Evolutionary conservation across 352 stramenopile genomes (phyloP).

Genomic region (Phytophthora pluvialis): DNA sequence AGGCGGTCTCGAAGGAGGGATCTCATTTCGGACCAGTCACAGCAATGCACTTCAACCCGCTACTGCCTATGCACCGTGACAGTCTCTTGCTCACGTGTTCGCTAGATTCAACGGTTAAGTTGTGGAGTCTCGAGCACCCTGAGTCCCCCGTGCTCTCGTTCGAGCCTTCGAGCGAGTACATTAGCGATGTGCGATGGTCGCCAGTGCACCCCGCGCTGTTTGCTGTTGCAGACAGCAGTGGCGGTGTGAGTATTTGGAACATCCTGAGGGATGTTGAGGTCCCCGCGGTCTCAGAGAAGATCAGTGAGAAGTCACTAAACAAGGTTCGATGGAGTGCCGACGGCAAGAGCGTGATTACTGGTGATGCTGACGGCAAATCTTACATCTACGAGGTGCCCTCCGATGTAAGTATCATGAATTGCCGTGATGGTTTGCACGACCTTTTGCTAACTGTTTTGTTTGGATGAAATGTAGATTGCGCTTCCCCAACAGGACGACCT

Average conservation of each 20-base stretch:
- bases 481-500: constrained; percentile 70
- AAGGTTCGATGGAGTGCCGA: constrained; percentile 85
- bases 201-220: constrained; percentile 81
- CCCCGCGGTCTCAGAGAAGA: constrained; percentile 64
- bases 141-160: constrained; percentile 79
- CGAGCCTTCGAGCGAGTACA: constrained; percentile 88
- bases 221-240: constrained; percentile 80
- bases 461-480: constrained; percentile 53
- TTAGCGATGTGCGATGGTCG: constrained; percentile 90
- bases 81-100: constrained; percentile 83
- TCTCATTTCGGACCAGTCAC: constrained; percentile 87
- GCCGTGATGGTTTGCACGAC: constrained; percentile 12
- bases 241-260: constrained; percentile 84
- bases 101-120: constrained; percentile 87
- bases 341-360: constrained; percentile 81
- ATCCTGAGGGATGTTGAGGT: constrained; percentile 87
- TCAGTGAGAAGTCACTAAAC: constrained; percentile 80
- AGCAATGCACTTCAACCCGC: constrained; percentile 85
- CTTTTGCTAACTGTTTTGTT: constrained; percentile 13
- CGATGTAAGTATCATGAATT: constrained; percentile 53
- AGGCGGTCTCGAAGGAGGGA: constrained; percentile 61
- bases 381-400: constrained; percentile 83
- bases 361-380: constrained; percentile 76
- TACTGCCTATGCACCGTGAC: constrained; percentile 75
- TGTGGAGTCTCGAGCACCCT: constrained; percentile 86